Conservation (phyloP, 148 eudicot genomes). For the Rhododendron ovatum region DNA sequence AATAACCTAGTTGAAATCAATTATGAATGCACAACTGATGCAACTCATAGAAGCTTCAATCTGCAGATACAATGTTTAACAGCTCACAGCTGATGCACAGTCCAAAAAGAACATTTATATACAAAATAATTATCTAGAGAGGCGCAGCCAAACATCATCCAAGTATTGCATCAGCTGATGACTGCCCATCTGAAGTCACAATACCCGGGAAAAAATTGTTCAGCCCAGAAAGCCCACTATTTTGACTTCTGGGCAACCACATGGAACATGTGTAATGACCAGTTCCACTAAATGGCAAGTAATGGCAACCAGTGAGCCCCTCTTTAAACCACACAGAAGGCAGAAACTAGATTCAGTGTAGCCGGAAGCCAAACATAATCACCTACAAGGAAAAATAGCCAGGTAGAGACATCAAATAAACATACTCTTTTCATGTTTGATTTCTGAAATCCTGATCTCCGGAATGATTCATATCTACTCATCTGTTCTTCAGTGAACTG, state of each 20-base stretch:
- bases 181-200: not conserved
- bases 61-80: not conserved
- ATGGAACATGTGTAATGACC: not conserved
- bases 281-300: not conserved
- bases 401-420: not conserved
- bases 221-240: not conserved
- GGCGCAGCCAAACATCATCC: not conserved
- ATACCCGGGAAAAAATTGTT: not conserved
- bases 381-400: not conserved
- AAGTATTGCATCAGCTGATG: not conserved
- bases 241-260: not conserved
- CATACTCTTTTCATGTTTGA: constrained; percentile 89
- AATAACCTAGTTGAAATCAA: not conserved
- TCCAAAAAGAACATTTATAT: not conserved
- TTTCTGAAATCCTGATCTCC: constrained; percentile 92
- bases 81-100: not conserved
- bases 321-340: constrained; percentile 2
- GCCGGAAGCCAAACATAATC: not conserved
- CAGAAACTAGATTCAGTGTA: not conserved
- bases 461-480: constrained; percentile 87
- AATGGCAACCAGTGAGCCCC: not conserved
- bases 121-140: not conserved
- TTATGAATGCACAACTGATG: not conserved
- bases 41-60: not conserved
- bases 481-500: constrained; percentile 79